These are phyloP conservation scores for Pezicula neosporulosa DNA, from an alignment of 2,329 filamentous ascomycete species.

Conservation along the genomic window DNA sequence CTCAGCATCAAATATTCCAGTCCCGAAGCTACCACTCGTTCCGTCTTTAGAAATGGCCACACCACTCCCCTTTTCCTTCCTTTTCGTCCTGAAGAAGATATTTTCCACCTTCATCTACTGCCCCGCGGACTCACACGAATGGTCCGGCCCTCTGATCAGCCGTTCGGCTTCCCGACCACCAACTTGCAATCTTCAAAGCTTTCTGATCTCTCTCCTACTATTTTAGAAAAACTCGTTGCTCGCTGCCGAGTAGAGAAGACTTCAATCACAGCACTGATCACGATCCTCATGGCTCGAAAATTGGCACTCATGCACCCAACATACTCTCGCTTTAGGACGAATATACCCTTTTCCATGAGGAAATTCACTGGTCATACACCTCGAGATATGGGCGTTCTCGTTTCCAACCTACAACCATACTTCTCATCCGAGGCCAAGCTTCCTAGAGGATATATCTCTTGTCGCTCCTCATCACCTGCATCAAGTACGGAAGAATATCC, in stretches of 20 bases:
- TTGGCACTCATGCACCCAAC: conserved; percentile 12
- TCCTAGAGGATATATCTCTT: conserved; percentile 13
- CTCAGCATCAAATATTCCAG: conserved; percentile 22
- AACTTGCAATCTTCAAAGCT: conserved; percentile 2
- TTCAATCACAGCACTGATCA: conserved; percentile 12
- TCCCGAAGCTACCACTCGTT: conserved; percentile 20
- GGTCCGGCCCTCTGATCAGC: conserved; percentile 10
- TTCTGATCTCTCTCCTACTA: conserved; percentile 4
- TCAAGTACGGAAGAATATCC: background rate
- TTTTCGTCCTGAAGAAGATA: conserved; percentile 37
- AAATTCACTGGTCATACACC: conserved; percentile 7
- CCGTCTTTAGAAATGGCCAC: conserved; percentile 15
- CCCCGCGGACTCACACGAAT: conserved; percentile 6
- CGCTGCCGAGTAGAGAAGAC: conserved; percentile 15
- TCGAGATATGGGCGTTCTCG: conserved; percentile 11
- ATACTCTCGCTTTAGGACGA: conserved; percentile 7
- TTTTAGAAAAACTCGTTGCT: conserved; percentile 6
- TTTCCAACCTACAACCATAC: conserved; percentile 3
- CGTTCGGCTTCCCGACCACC: conserved; percentile 2
- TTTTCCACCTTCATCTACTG: conserved; percentile 33
- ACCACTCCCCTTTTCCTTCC: conserved; percentile 31
- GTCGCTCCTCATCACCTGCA: background rate
- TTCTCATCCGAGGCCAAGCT: conserved; percentile 10
- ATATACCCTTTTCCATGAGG: conserved; percentile 10
- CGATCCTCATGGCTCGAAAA: conserved; percentile 13